Evolutionary conservation across 768 basidiomycete species (phyloP), one percentile per base, ranked within the genome.

Genomic region (Leccinellum albellum): DNA sequence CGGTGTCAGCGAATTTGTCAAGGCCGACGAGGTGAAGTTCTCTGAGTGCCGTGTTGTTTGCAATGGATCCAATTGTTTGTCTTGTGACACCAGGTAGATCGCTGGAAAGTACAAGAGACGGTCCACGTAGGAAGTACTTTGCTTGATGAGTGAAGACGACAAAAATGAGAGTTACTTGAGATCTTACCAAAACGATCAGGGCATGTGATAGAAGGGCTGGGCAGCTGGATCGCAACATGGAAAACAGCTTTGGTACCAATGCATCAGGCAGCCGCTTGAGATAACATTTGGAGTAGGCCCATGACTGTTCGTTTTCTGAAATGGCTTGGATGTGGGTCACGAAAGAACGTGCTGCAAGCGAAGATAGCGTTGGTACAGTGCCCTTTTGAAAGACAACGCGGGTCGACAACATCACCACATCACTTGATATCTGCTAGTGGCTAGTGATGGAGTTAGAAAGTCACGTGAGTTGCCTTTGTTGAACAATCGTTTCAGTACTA

Each of bases 61-160:
- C n/a, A 21, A 87, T 69, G n/a, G n/a, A n/a, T n/a, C n/a, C n/a
- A n/a, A 89, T 73, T 0, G 86, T 86, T 54, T 69, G 71, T 53
- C 72, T 75, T 37, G 72, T 76, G 4, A 87, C 81, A 12, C 81
- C 83, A 4, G 84, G 78, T 20, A 87, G 62, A 20, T 78, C 76
- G 35, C 71, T 73, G 12, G 76, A 75, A 23, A 88, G 73, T 2
- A 70, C 61, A 40, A 89, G 66, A 1, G 77, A 74, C 13, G 74
- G 63, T 0, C 87, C 86, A 15, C 82, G 79, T 33, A 88, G 60
- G 64, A 89, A 83, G 66, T 84, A 78, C 84, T 88, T 60, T 29
- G 8, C 8, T 6, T 29, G 28, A 29, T 8, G 28, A 6, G 28
- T 29, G 5, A 29, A 29, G 28, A 29, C 5, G 28, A 48, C 15